phyloP scores from a whole-genome alignment of 2,329 filamentous ascomycete genomes.

The Sarocladium strictum region DNA sequence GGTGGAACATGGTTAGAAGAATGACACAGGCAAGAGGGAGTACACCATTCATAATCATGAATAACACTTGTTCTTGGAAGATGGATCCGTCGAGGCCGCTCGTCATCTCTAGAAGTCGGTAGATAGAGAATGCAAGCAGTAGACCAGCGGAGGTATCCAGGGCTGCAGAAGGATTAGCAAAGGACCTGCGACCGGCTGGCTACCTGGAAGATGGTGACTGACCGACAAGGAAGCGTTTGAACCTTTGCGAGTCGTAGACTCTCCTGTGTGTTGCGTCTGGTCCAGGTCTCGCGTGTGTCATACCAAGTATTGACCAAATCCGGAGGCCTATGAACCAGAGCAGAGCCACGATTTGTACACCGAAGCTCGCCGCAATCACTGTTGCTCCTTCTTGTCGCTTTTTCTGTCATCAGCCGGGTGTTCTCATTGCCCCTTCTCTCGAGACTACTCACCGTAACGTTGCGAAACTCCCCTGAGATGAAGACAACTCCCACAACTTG shows the following conservation, averaged over 20 bases:
- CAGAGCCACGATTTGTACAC: conserved; percentile 35
- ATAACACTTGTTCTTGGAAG: conserved; percentile 31
- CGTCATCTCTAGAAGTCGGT: conserved; percentile 33
- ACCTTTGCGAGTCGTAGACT: conserved; percentile 35
- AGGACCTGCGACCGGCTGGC: too few species aligned
- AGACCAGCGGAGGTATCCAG: conserved; percentile 30
- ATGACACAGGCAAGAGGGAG: conserved; percentile 30
- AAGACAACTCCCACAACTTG: conserved; percentile 36
- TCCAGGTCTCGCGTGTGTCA: conserved; percentile 30
- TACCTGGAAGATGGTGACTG: too few species aligned
- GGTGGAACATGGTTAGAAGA: conserved; percentile 30
- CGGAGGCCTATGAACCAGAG: conserved; percentile 31
- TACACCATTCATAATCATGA: conserved; percentile 34
- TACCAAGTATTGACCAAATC: conserved; percentile 33
- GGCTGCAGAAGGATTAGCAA: too few species aligned
- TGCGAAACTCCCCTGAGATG: conserved; percentile 18
- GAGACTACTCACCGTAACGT: neutral
- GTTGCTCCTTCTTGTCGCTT: conserved; percentile 28
- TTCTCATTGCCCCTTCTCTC: neutral
- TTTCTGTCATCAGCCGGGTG: conserved; percentile 14
- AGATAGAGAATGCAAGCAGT: conserved; percentile 34
- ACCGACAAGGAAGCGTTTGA: conserved; percentile 40
- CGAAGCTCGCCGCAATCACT: conserved; percentile 38
- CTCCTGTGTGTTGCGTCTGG: conserved; percentile 32
- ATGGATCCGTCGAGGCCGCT: conserved; percentile 27